Conservation (phyloP, 2,329 filamentous ascomycete genomes). For the Cylindrodendrum hubeiense region DNA sequence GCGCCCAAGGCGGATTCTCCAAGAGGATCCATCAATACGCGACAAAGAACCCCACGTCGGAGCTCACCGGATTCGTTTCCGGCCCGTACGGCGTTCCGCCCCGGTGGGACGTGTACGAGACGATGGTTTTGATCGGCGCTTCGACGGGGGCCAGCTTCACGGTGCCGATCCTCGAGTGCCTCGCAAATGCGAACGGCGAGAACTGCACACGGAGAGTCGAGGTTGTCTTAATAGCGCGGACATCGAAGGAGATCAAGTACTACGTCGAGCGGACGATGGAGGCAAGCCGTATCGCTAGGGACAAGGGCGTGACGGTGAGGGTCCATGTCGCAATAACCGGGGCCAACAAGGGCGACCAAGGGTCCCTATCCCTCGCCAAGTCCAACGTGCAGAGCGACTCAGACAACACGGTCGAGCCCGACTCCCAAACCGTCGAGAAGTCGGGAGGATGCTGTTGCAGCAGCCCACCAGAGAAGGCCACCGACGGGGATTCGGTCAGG, state of each 20-base stretch:
- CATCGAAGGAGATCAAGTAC: constrained; percentile 66
- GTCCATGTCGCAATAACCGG: constrained; percentile 68
- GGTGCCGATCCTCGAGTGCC: constrained; percentile 68
- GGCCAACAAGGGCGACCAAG: constrained; percentile 13
- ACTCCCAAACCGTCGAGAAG: constrained; percentile 30
- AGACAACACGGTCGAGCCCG: constrained; percentile 27
- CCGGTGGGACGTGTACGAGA: constrained; percentile 70
- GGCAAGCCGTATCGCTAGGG: constrained; percentile 56
- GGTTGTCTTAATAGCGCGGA: constrained; percentile 64
- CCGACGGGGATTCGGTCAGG: constrained; percentile 13
- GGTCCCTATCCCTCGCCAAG: constrained; percentile 48
- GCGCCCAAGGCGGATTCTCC: constrained; percentile 69
- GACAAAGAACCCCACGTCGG: constrained; percentile 48
- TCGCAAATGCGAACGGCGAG: constrained; percentile 55
- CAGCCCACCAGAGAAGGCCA: constrained; percentile 23
- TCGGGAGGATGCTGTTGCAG: constrained; percentile 38
- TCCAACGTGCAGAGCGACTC: constrained; percentile 32
- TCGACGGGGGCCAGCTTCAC: constrained; percentile 74
- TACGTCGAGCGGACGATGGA: constrained; percentile 63
- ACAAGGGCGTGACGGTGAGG: constrained; percentile 61
- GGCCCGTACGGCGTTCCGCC: constrained; percentile 70
- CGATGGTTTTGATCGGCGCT: constrained; percentile 69
- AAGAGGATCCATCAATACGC: constrained; percentile 64
- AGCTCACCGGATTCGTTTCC: constrained; percentile 58
- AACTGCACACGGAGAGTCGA: constrained; percentile 66